Conservation (phyloP, 768 basidiomycete species). For the Boletellus ananas region DNA sequence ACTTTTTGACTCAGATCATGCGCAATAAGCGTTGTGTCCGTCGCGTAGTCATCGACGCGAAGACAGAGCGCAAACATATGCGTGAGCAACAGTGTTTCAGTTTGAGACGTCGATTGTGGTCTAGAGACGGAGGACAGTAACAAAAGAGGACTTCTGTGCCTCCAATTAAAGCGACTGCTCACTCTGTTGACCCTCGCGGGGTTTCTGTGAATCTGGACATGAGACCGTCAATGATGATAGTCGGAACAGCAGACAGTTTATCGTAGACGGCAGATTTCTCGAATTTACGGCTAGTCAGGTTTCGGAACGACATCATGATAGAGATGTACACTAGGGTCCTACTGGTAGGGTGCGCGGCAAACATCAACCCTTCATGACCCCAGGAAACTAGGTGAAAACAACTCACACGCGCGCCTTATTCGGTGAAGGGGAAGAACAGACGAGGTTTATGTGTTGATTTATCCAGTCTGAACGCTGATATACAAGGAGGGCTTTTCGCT, state of each 20-base stretch:
- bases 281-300: slow-evolving; percentile 37
- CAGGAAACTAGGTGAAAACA: background rate
- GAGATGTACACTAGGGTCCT: slow-evolving; percentile 80
- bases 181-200: slow-evolving; percentile 64
- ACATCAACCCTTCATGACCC: slow-evolving; percentile 1
- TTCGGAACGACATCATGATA: slow-evolving; percentile 70
- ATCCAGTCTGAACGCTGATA: slow-evolving; percentile 67
- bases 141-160: background rate
- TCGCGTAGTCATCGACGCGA: slow-evolving; percentile 71
- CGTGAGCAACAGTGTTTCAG: slow-evolving; percentile 67
- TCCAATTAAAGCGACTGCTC: slow-evolving; percentile 13
- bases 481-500: slow-evolving; percentile 57
- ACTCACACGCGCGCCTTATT: slow-evolving; percentile 64
- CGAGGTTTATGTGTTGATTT: slow-evolving; percentile 53
- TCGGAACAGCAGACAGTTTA: slow-evolving; percentile 55
- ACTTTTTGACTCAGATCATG: slow-evolving; percentile 67
- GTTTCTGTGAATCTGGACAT: slow-evolving; percentile 78
- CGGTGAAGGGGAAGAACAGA: slow-evolving; percentile 39
- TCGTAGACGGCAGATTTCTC: slow-evolving; percentile 53
- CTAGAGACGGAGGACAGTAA: slow-evolving; percentile 22
- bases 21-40: slow-evolving; percentile 65
- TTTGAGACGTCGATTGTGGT: slow-evolving; percentile 58
- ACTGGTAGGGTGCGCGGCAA: slow-evolving; percentile 34
- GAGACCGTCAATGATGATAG: slow-evolving; percentile 67
- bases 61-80: slow-evolving; percentile 82